phyloP scores from a whole-genome alignment of 495 filamentous ascomycete species.

The Neurospora intermedia region DNA sequence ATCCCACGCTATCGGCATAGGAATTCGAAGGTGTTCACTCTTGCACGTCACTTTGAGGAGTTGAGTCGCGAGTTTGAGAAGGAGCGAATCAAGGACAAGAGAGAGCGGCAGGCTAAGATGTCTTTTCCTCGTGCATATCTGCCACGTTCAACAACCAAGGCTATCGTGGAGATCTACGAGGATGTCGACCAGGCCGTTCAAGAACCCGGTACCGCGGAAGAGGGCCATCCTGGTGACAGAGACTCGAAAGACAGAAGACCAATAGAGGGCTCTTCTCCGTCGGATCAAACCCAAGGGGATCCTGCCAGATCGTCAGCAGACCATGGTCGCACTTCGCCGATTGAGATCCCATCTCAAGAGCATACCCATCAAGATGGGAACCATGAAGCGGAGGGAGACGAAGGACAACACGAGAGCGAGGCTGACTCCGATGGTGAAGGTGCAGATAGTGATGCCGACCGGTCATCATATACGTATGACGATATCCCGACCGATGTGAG shows the following conservation, averaged over 20 bases:
- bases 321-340: constrained; percentile 5
- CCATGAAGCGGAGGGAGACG: constrained; percentile 40
- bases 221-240: constrained; percentile 32
- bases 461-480: constrained; percentile 39
- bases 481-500: constrained; percentile 44
- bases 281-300: constrained; percentile 14
- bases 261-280: constrained; percentile 8
- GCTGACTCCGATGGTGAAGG: constrained; percentile 56
- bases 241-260: constrained; percentile 12
- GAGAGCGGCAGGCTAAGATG: constrained; percentile 69
- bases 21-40: constrained; percentile 67
- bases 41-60: constrained; percentile 94
- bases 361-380: constrained; percentile 28
- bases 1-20: constrained; percentile 80
- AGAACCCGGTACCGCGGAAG: constrained; percentile 65
- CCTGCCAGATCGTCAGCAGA: not conserved
- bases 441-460: constrained; percentile 63
- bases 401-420: constrained; percentile 40
- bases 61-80: constrained; percentile 94
- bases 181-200: constrained; percentile 88
- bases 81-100: constrained; percentile 76
- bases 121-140: constrained; percentile 68
- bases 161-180: constrained; percentile 90
- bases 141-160: constrained; percentile 83
- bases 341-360: constrained; percentile 15